Evolutionary conservation across 2,329 filamentous ascomycete species (phyloP), one percentile per base, ranked within the genome.

Genomic region (Monilinia aucupariae): DNA sequence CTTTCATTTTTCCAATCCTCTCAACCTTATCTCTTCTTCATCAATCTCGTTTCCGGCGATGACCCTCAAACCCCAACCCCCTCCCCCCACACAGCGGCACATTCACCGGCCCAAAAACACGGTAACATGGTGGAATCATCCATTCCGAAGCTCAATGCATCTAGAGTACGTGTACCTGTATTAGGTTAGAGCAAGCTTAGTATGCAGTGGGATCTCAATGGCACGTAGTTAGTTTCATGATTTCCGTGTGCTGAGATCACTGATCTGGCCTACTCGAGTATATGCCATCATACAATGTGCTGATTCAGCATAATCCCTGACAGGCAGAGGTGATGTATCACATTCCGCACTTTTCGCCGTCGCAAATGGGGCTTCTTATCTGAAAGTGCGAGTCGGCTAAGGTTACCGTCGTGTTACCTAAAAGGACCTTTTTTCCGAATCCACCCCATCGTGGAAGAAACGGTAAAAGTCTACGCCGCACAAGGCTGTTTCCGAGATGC

Each of bases 391-490:
- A n/a, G 30, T 45, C 25, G 25, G 39, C 53, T 55, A 15, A n/a
- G n/a, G n/a, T n/a, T n/a, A n/a, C 53, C 20, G 41, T 25, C 53
- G 54, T 58, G 54, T 58, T 47, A 47, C 41, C 30, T 47, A 58
- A 37, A 58, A 34, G 54, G 54, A 25, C 54, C 54, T 58, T 58
- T 37, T 58, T 58, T 37, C 54, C 41, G 54, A 25, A 17, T 58
- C 48, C 25, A 47, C 8, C 41, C 41, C 41, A 12, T 20, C 13
- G 8, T 47, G 41, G 41, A 6, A 58, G 32, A 58, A 32, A 25
- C 25, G n/a, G 15, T 47, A 58, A 47, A 10, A 27, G 12, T 34
- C 8, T n/a, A 47, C 41, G 41, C 20, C 13, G 27, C 22, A n/a
- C 39, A 56, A 47, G 41, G 30, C 41, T n/a, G n/a, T 37, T 47